Evolutionary conservation across 2,329 filamentous ascomycete species (phyloP), one percentile per base, ranked within the genome.

Genomic region (Aspergillus ustus): DNA sequence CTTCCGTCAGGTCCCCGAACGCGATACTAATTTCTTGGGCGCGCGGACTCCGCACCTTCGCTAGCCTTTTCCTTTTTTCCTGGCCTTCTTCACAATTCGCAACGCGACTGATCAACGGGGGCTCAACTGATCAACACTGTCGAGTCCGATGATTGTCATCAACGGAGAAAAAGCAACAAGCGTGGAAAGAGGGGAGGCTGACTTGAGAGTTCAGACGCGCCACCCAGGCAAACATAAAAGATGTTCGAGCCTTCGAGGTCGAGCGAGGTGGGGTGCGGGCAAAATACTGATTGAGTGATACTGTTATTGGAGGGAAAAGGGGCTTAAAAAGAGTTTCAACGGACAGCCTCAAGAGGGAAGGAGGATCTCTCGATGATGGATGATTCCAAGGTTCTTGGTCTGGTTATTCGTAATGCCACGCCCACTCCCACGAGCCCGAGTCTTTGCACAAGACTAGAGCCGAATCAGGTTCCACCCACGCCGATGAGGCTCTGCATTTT

Each of bases 171-270:
- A 50, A 51, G 46, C 45, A 50, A 57, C 31, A 25, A 57, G n/a
- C 25, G 11, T 34, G 5, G 19, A 29, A 49, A 31, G 61, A 57
- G 43, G 57, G 57, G 68, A 69, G 65, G 69, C 69, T 70, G 66
- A 70, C 59, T 65, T 40, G 34, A 40, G 34, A 40, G 34, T 40
- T 52, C 34, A 62, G 59, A 59, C 50, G 52, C 64, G 60, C 61
- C 63, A 62, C 63, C 43, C 54, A 67, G 61, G 59, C 66, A 62
- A 66, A 60, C 52, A 59, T 48, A 50, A 63, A 63, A 48, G 19
- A 52, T 25, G 20, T 22, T 50, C 46, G 28, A 50, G 25, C 43
- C n/a, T 29, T 56, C 40, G 19, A 46, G 49, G 57, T 52, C 63
- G 56, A 49, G 20, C 52, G 37, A 62, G 57, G 55, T 44, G 37